Evolutionary conservation across 1,139 yeast genomes (phyloP), one percentile per base, ranked within the genome.

Genomic region (Taphrina flavorubra): DNA sequence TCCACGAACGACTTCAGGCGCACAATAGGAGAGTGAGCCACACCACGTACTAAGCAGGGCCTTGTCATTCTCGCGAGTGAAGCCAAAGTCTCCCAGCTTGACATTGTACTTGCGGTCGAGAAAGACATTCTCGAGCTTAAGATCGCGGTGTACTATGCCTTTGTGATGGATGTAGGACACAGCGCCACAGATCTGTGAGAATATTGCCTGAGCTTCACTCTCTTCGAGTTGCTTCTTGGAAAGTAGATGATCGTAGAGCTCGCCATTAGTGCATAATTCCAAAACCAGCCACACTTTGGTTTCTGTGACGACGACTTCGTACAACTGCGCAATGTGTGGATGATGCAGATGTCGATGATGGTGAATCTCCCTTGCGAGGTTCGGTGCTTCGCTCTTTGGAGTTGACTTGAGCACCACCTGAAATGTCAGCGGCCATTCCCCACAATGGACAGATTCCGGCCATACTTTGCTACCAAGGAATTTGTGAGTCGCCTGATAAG

Each of bases 11-110:
- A 94, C 81, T 76, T 94, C 99, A 0, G 99, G 99, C 0, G 99
- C 97, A 97, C 92, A 92, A 76, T 94, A 94, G 6, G 92, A 96
- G 0, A 92, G 86, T 0, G 99, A 94, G 1, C 99, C 99, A 78
- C 99, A 94, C 0, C 92, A 83, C 0, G 97, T 94, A 61, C 89
- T 89, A 57, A 94, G 79, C 66, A 87, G 79, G 72, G 80, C 82
- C 67, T 80, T 82, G 72, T 75, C 88, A 81, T 81, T 87, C 75
- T 92, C 97, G 72, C 98, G 81, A 1, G 97, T 92, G 77, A 94
- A 92, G 0, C 99, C 99, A 79, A 94, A 92, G 79, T 94, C 99
- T 3, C 96, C 87, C 69, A 92, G 79, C 77, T 91, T 91, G 40
- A 91, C 87, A 73, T 85, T 85, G 68, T 84, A 82, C 70, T 84